phyloP scores from a whole-genome alignment of 2,329 filamentous ascomycete species.

The Sporothrix dimorphospora region DNA sequence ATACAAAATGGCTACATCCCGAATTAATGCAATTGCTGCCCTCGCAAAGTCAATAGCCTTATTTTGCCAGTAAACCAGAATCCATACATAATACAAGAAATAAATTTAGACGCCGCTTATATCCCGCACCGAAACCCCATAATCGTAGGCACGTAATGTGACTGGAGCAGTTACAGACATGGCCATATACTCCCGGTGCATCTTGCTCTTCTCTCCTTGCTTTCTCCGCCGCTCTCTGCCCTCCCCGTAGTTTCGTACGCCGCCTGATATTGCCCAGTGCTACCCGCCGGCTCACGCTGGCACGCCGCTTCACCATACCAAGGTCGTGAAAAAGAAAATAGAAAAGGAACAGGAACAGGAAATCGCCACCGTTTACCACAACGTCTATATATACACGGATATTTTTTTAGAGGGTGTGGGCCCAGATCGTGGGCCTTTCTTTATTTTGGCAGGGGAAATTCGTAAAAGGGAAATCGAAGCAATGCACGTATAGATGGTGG shows the following conservation, averaged over 20 bases:
- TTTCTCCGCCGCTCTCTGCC: background rate
- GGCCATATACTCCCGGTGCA: background rate
- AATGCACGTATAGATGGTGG: background rate
- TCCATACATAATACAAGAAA: background rate
- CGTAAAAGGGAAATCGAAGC: background rate
- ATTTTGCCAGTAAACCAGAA: too few species aligned
- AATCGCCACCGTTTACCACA: background rate
- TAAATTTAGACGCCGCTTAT: background rate
- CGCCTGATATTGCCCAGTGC: background rate
- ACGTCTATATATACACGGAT: background rate
- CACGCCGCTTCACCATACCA: background rate
- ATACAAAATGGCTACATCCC: background rate
- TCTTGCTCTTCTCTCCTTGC: background rate
- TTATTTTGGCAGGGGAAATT: background rate
- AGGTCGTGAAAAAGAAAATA: too few species aligned
- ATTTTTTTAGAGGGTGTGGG: background rate
- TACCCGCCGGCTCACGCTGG: background rate
- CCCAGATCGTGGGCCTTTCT: background rate
- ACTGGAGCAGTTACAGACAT: background rate
- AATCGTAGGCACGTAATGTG: background rate
- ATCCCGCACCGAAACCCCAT: background rate
- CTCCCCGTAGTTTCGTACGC: background rate
- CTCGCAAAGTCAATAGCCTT: too few species aligned
- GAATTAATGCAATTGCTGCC: background rate
- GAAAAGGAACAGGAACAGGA: background rate